phyloP scores from a whole-genome alignment of 441 rosid species.

The Gossypium schwendimanii region DNA sequence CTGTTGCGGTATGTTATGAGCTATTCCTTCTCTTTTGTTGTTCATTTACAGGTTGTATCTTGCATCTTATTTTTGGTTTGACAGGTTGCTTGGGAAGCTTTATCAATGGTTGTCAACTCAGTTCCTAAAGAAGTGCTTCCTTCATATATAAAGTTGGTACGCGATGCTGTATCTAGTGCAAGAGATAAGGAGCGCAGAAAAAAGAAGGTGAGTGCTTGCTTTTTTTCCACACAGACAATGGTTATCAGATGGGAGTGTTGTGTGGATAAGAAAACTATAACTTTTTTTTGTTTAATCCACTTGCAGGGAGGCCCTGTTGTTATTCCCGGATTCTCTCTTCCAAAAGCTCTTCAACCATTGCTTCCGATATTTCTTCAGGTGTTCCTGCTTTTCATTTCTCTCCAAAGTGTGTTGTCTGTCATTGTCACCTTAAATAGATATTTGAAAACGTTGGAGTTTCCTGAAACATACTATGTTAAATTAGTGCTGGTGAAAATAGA shows the following conservation, averaged over 20 bases:
- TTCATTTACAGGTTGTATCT: conserved; percentile 9
- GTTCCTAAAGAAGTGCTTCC: conserved; percentile 96
- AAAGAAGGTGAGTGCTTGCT: conserved; percentile 56
- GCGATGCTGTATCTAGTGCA: conserved; percentile 94
- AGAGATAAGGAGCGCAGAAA: conserved; percentile 91
- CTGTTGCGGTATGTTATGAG: conserved; percentile 55
- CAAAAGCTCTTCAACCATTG: conserved; percentile 92
- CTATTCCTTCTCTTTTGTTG: conserved; percentile 12
- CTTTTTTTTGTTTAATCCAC: conserved; percentile 12
- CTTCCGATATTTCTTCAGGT: conserved; percentile 96
- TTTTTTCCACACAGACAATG: not conserved
- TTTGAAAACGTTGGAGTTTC: not conserved
- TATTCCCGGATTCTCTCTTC: conserved; percentile 90
- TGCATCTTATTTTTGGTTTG: conserved; percentile 20
- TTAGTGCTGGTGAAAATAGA: not conserved
- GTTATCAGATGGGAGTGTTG: not conserved
- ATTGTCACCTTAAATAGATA: not conserved
- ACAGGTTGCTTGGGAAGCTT: conserved; percentile 97
- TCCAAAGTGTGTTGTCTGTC: not conserved
- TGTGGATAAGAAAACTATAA: conserved; percentile 11
- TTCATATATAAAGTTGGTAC: conserved; percentile 78
- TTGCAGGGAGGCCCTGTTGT: conserved; percentile 89
- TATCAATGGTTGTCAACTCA: conserved; percentile 80
- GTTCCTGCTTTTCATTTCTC: conserved; percentile 16
- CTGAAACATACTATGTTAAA: not conserved